phyloP scores from a whole-genome alignment of 1,139 yeast species.

The Debaryomyces subglobosus region DNA sequence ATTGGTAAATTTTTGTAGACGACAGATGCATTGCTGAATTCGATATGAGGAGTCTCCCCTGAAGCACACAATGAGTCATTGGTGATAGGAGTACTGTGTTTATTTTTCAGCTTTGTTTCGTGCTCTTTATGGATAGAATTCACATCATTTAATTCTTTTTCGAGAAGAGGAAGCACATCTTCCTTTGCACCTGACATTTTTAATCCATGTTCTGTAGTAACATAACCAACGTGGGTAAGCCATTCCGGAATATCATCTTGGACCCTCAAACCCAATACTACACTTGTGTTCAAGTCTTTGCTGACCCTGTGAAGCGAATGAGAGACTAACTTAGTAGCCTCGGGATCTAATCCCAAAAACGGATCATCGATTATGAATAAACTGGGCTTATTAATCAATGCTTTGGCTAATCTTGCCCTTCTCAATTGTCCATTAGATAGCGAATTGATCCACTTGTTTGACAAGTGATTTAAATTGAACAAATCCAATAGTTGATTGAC shows the following conservation, averaged over 20 bases:
- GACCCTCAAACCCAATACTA: conserved; percentile 73
- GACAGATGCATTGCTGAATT: conserved; percentile 66
- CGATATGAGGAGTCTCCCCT: conserved; percentile 44
- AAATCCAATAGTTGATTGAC: conserved; percentile 48
- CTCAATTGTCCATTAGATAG: conserved; percentile 93
- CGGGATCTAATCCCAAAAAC: conserved; percentile 85
- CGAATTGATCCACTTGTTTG: conserved; percentile 79
- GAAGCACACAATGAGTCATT: conserved; percentile 10
- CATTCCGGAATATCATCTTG: conserved; percentile 80
- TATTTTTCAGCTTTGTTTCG: conserved; percentile 10
- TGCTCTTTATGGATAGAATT: conserved; percentile 13
- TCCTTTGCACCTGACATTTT: conserved; percentile 48
- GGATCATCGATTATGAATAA: conserved; percentile 85
- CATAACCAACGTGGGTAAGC: conserved; percentile 72
- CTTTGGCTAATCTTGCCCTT: conserved; percentile 81
- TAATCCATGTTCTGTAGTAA: conserved; percentile 54
- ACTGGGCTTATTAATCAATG: conserved; percentile 66
- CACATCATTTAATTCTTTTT: conserved; percentile 7
- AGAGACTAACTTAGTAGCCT: conserved; percentile 64
- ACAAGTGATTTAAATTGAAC: conserved; percentile 59
- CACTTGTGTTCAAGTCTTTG: conserved; percentile 27
- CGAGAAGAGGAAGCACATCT: conserved; percentile 19
- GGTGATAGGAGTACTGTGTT: conserved; percentile 10
- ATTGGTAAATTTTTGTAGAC: conserved; percentile 66
- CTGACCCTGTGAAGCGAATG: conserved; percentile 34